A percentile compares a stretch with the other conserved stretches of the same genome.
These are phyloP conservation scores for Leccinum sublutescens DNA, from an alignment of 768 basidiomycete species.

Conservation along the genomic window DNA sequence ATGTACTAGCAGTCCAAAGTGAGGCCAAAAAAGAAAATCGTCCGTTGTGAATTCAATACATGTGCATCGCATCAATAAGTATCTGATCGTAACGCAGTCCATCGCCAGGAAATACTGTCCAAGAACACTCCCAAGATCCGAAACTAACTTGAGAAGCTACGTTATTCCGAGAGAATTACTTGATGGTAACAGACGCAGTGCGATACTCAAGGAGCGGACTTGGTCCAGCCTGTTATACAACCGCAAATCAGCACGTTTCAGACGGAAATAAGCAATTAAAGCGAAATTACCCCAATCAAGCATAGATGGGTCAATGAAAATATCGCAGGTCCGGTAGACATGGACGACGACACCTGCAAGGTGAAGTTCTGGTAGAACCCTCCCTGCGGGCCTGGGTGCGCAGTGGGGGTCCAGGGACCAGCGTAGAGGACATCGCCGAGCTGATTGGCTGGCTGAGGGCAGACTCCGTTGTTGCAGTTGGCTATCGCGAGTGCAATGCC, in stretches of 20 bases:
- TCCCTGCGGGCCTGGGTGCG: slow-evolving; percentile 4
- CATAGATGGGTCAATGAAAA: slow-evolving; percentile 32
- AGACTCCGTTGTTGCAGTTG: slow-evolving; percentile 19
- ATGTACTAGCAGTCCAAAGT: neutral
- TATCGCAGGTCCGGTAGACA: slow-evolving; percentile 21
- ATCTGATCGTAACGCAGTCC: neutral
- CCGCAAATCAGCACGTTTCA: neutral
- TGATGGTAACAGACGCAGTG: slow-evolving; percentile 13
- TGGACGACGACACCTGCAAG: slow-evolving; percentile 11
- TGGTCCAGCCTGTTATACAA: slow-evolving; percentile 24
- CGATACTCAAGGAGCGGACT: slow-evolving; percentile 30
- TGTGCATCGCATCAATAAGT: neutral
- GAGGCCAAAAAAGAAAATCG: neutral
- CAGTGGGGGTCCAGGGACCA: slow-evolving; percentile 27
- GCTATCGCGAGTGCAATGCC: slow-evolving; percentile 30
- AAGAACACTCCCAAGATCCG: neutral
- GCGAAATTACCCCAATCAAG: slow-evolving; percentile 29
- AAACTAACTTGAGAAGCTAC: neutral
- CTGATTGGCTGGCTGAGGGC: slow-evolving; percentile 19
- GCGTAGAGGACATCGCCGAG: slow-evolving; percentile 30
- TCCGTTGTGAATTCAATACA: neutral
- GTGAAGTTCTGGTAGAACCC: slow-evolving; percentile 32
- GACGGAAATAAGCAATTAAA: neutral
- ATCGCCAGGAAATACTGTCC: neutral
- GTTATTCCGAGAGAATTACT: neutral